These are phyloP conservation scores for Pseudevernia furfuracea DNA, from an alignment of 495 filamentous ascomycete species.

Conservation along the genomic window DNA sequence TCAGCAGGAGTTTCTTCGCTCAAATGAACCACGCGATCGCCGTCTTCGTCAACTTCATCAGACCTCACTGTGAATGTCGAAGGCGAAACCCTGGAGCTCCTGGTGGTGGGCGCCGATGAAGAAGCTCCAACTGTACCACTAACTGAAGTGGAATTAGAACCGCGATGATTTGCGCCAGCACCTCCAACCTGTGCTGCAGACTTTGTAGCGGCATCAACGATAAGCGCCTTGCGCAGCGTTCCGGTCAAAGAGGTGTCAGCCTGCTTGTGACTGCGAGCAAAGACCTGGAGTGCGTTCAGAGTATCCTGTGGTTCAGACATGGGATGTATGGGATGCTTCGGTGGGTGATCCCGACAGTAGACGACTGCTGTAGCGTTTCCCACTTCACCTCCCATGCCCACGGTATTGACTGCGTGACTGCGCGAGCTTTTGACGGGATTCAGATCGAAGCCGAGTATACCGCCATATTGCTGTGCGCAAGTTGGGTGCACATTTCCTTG, in stretches of 20 bases:
- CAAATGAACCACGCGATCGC: constrained; percentile 26
- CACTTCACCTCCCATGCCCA: constrained; percentile 66
- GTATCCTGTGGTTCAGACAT: constrained; percentile 56
- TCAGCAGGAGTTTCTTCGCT: constrained; percentile 17
- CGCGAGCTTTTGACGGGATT: constrained; percentile 82
- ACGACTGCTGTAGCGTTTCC: constrained; percentile 71
- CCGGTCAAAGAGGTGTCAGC: constrained; percentile 84
- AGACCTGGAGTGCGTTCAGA: constrained; percentile 75
- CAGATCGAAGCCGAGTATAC: constrained; percentile 81
- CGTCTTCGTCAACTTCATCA: constrained; percentile 28
- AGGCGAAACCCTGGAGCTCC: constrained; percentile 27
- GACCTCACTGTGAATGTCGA: constrained; percentile 26
- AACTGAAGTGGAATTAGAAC: constrained; percentile 28
- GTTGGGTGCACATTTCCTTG: constrained; percentile 75
- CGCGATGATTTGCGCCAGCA: constrained; percentile 22
- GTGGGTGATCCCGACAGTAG: constrained; percentile 81
- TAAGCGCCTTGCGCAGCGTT: constrained; percentile 79
- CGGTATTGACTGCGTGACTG: constrained; percentile 62
- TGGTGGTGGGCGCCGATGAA: constrained; percentile 4
- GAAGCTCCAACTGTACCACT: constrained; percentile 29
- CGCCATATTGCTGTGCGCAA: constrained; percentile 79
- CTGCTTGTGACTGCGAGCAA: constrained; percentile 83
- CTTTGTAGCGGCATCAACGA: constrained; percentile 47
- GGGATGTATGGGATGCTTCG: constrained; percentile 60
- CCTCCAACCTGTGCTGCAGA: constrained; percentile 28